Base-by-base conservation (phyloP, 2,329 filamentous ascomycete genomes). In the Mycosphaerella arachidis region DNA sequence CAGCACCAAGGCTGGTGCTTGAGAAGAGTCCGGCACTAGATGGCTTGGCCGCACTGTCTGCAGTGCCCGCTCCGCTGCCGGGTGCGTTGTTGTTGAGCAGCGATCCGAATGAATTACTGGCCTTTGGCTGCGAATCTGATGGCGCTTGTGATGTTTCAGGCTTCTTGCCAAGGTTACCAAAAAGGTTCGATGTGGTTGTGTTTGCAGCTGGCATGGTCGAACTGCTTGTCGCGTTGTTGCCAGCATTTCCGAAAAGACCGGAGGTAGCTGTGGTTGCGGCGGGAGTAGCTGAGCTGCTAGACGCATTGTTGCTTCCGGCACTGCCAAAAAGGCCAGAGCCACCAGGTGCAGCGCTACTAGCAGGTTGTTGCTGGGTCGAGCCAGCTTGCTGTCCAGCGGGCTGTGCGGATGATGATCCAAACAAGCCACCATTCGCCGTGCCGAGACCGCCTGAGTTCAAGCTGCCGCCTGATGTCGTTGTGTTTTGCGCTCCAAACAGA, bases 161-260 rank as follows among this genome's bases (percentile, higher is more conserved):
- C 20, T 27, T 50, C 24, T 31, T 31, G 5, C 58, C 58, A 16
- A 60, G 30, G 31, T 46, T 59, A 29, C 53, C 54, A 18, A 40
- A 43, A n/a, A 43, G 2, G 1, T 8, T 31, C 31, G 48, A 51
- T 43, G 37, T 56, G 33, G 50, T 40, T 12, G 58, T 31, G 20
- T 16, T 57, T 45, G 55, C 24, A 37, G 55, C 46, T 37, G 61
- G 24, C 18, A 37, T 37, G 12, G 46, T 52, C 53, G 46, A 30
- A 51, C 51, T 48, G 58, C 45, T 48, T 56, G 56, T n/a, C 29
- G 56, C 45, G 37, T 40, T 57, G 37, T 56, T 57, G 50, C 59
- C 59, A 10, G 62, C 33, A 51, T 46, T 57, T 18, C 35, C 16
- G 18, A 50, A 30, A 29, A 30, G 29, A 20, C 46, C 48, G 40